Conservation (phyloP, 148 eudicot species). For the Chenopodium suecicum region DNA sequence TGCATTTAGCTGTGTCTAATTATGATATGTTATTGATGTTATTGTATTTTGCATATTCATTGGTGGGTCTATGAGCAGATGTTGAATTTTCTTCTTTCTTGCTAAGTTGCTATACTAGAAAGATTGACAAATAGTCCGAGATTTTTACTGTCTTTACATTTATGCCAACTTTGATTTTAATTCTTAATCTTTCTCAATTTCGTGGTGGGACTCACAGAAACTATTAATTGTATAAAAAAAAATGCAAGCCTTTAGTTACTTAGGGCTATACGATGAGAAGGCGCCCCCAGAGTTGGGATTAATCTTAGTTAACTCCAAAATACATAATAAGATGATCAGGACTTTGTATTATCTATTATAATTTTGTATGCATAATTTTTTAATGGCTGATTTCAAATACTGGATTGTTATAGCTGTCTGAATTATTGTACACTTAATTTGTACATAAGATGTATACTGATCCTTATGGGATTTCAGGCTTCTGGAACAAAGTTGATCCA, state of each 20-base stretch:
- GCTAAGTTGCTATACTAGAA: background rate
- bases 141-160: background rate
- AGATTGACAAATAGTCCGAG: background rate
- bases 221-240: background rate
- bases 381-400: slow-evolving; percentile 2
- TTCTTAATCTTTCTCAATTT: background rate
- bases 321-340: too few relatives aligned
- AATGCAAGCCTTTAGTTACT: background rate
- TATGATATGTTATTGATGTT: background rate
- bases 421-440: background rate
- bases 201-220: background rate
- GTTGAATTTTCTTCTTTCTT: background rate
- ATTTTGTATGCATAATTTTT: too few relatives aligned
- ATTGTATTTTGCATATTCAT: background rate
- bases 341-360: too few relatives aligned
- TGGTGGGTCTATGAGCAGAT: background rate
- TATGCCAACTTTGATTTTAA: too few relatives aligned
- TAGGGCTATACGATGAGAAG: background rate
- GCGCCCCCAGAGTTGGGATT: background rate
- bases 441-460: background rate
- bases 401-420: too few relatives aligned
- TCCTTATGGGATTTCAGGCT: background rate
- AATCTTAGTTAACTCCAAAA: background rate
- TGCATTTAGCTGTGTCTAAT: too few relatives aligned
- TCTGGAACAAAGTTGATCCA: background rate